Percentiles rank a stretch among this genome's conserved stretches.
These are phyloP conservation scores for Jatropha podagrica DNA, from an alignment of 441 rosid species.

Conservation along the genomic window DNA sequence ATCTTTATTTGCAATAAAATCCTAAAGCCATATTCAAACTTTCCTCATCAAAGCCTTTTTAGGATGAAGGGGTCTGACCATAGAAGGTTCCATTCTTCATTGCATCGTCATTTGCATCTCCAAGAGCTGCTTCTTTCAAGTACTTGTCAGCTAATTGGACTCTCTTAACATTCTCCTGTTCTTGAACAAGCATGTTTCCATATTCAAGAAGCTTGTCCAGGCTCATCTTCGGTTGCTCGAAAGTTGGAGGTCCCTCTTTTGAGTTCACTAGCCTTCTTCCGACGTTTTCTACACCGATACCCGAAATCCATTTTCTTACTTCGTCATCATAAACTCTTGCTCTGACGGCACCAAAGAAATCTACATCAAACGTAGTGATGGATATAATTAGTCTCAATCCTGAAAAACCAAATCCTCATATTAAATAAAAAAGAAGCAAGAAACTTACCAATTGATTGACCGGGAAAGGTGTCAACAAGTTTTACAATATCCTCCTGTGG, in stretches of 20 bases:
- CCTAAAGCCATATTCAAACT: constrained; percentile 12
- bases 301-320: constrained; percentile 78
- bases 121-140: constrained; percentile 85
- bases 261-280: constrained; percentile 94
- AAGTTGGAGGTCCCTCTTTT: constrained; percentile 71
- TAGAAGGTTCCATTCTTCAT: constrained; percentile 44
- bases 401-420: too few relatives aligned
- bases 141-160: constrained; percentile 92
- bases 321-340: constrained; percentile 97
- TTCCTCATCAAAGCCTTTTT: constrained; percentile 10
- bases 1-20: constrained; percentile 4
- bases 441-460: constrained; percentile 86
- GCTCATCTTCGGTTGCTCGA: constrained; percentile 79
- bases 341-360: constrained; percentile 93
- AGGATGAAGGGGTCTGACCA: constrained; percentile 32
- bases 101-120: constrained; percentile 57
- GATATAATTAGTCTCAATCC: too few relatives aligned
- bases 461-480: constrained; percentile 89
- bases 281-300: constrained; percentile 52
- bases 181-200: constrained; percentile 87
- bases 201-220: constrained; percentile 77
- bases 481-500: constrained; percentile 52
- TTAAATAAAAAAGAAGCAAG: too few relatives aligned
- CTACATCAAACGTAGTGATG: constrained; percentile 28
- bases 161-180: constrained; percentile 97